Evolutionary conservation across 129 eudicot species (phyloP), one percentile per base, ranked within the genome.

Genomic region (Daucus carota): DNA sequence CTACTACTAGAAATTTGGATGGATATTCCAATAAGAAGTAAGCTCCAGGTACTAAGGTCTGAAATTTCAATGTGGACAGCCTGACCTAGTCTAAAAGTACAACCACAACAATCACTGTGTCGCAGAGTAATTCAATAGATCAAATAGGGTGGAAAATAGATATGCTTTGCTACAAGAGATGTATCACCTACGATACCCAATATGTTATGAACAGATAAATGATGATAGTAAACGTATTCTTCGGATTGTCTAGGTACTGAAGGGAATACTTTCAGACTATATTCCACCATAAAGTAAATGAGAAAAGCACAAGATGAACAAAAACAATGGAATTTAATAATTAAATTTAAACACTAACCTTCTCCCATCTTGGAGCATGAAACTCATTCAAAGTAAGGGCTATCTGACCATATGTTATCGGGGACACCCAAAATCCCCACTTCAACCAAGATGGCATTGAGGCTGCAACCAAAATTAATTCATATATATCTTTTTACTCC

Each of bases 401-500:
- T 69, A 89, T 87, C 88, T 87, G 87, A 26, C 93, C 96, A 69
- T 92, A 92, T 57, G 96, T 78, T 22, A 92, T 31, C 10, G 96
- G 97, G 45, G 87, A 86, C 80, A 80, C 42, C 97, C 97, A 92
- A 81, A 84, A 89, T 72, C 80, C 93, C 97, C 97, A 92, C 41
- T 83, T 83, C 70, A 92, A 78, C 97, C 97, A 92, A 59, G 41
- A 68, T 36, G 97, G 97, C 96, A 92, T 89, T 17, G 90, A 87
- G 22, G 88, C 97, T 90, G 92, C 80, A 81, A 83, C 3, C 52
- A 8, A 71, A 28, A 26, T 11, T 13, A 42, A 43, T 52, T 71
- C 6, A 2, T 22, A 24, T 24, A 26, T 26, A 18, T 15, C 14
- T 20, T 17, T 13, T 18, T 12, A 42, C 31, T 42, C 4, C 52